Conservation (phyloP, 768 basidiomycete genomes). For the Strobilomyces echinocephalus region DNA sequence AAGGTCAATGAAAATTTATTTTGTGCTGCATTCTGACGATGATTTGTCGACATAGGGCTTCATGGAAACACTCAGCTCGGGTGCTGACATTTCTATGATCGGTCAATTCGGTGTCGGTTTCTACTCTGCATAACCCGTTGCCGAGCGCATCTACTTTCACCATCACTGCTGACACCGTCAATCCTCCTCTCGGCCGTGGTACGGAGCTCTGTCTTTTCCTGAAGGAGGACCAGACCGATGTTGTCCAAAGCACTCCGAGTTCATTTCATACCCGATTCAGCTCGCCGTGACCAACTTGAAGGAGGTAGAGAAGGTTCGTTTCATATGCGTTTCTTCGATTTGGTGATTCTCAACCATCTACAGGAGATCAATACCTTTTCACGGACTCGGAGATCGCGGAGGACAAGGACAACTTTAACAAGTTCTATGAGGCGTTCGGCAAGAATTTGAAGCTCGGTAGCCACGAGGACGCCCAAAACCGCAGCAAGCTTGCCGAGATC, state of each 20-base stretch:
- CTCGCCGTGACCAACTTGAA: constrained; percentile 97
- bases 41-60: constrained; percentile 60
- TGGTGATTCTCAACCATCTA: constrained; percentile 1
- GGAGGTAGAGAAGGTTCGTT: constrained; percentile 94
- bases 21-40: constrained; percentile 4
- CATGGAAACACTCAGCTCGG: constrained; percentile 96
- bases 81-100: constrained; percentile 93
- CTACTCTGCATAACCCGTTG: constrained; percentile 99
- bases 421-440: constrained; percentile 98
- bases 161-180: constrained; percentile 89
- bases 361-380: constrained; percentile 92
- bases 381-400: constrained; percentile 95
- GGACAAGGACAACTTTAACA: constrained; percentile 97
- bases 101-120: constrained; percentile 99
- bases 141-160: constrained; percentile 99
- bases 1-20: constrained; percentile 52
- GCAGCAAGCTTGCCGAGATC: constrained; percentile 98
- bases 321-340: background rate
- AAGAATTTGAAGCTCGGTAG: constrained; percentile 99
- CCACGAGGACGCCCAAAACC: constrained; percentile 98
- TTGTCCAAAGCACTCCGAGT: constrained; percentile 99
- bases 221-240: constrained; percentile 98
- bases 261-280: constrained; percentile 99
- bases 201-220: constrained; percentile 87
- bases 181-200: constrained; percentile 90